Base-by-base conservation (phyloP, 257 asterid genomes). In the Solanum okadae region DNA sequence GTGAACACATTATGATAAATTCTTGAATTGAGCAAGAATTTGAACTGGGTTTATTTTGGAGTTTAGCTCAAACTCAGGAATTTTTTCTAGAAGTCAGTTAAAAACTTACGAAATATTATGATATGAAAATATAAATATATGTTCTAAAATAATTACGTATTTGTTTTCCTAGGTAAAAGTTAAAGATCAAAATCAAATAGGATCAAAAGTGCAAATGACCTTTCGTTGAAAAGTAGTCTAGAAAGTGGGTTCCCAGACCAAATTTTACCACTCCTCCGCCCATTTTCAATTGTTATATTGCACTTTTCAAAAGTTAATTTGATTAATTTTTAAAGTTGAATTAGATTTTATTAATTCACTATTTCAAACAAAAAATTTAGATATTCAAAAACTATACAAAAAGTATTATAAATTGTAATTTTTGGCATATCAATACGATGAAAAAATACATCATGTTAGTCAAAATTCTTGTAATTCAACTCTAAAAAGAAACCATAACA, bases 401-500 rank as follows among this genome's bases (percentile, higher is more conserved):
- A 52, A 52, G 3, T 52, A 52, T 0, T 52, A 52, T 52, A 52
- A 5, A 52, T 52, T 52, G 1, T 16, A 16, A 52, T 16, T 2
- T 5, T 52, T 52, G 0, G 0, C 9, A 16, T 16, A 16, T 16
- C 9, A 16, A 52, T 52, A 52, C 4, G 1, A 52, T 52, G 4
- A 16, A 16, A 49, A 52, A 16, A 16, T 16, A 2, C 8, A 52
- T 16, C 0, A 16, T 5, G 1, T 16, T 52, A 16, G 0, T 16
- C 0, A 52, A 16, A 16, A 16, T 6, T 52, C 10, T 52, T 16
- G 0, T 52, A 52, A 5, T 5, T 16, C 0, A 6, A 16, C 63
- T 16, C 8, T 5, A 15, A 52, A 49, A 15, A 2, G 0, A 6
- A 2, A 15, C 1, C 0, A 52, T 6, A 0, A 52, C 0, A 52